Percentiles rank a stretch among this genome's conserved stretches.
Evolutionary conservation across 2,329 filamentous ascomycete genomes (phyloP).

Genomic region (Hymenoscyphus infarciens): DNA sequence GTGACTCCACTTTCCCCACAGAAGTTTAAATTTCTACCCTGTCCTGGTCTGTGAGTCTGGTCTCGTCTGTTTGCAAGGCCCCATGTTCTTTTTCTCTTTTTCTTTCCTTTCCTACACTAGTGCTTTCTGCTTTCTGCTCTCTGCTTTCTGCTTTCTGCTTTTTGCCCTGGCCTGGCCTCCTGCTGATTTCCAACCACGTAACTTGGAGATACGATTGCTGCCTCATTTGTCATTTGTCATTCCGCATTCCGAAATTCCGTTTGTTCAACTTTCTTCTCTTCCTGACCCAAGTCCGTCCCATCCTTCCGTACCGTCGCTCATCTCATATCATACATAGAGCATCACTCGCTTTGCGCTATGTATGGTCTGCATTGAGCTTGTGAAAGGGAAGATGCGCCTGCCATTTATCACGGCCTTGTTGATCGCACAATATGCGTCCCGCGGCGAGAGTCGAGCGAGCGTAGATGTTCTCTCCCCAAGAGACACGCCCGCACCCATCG

Average conservation of each 20-base stretch:
- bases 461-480: background rate
- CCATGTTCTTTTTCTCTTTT: no score
- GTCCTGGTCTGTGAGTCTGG: no score
- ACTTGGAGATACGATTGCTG: no score
- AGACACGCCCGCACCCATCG: constrained; percentile 12
- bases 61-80: no score
- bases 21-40: no score
- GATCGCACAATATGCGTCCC: constrained; percentile 4
- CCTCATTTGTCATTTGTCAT: no score
- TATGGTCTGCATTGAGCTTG: background rate
- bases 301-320: background rate
- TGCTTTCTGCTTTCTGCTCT: no score
- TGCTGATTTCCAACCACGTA: no score
- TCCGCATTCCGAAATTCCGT: background rate
- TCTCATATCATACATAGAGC: background rate
- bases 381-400: background rate
- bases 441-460: background rate
- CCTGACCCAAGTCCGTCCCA: background rate
- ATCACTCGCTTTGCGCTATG: background rate
- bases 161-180: no score
- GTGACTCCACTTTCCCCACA: no score
- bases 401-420: constrained; percentile 1
- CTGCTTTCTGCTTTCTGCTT: no score
- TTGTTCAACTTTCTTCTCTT: background rate
- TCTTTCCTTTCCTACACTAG: no score